A percentile compares a stretch with the other conserved stretches of the same genome.
Evolutionary conservation across 73 alveolate species (phyloP).

Genomic region (Tetrahymena borealis): DNA sequence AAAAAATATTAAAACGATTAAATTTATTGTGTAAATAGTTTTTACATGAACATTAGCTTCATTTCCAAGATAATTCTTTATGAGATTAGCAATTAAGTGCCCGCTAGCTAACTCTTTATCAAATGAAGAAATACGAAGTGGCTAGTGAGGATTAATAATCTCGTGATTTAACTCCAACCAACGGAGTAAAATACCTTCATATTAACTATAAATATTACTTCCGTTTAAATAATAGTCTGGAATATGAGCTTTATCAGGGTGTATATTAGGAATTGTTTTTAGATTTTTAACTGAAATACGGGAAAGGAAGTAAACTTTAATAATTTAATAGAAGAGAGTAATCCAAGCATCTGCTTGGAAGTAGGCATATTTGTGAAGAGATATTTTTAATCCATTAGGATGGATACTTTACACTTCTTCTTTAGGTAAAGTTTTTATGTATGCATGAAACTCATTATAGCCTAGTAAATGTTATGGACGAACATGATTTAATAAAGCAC

Average conservation of each 20-base stretch:
- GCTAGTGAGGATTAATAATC: neutral
- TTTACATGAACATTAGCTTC: neutral
- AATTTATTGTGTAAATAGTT: neutral
- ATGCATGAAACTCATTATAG: slow-evolving; percentile 58
- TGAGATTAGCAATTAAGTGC: neutral
- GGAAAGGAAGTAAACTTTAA: slow-evolving; percentile 84
- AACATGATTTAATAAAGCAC: slow-evolving; percentile 92
- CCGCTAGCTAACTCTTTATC: neutral
- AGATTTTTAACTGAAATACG: slow-evolving; percentile 89
- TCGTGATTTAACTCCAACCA: slow-evolving; percentile 33
- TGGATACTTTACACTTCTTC: slow-evolving; percentile 28
- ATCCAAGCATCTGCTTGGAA: slow-evolving; percentile 91
- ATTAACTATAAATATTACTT: slow-evolving; percentile 79
- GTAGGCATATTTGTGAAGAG: slow-evolving; percentile 63
- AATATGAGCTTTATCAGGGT: slow-evolving; percentile 64
- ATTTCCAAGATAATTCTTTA: neutral
- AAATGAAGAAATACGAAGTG: neutral
- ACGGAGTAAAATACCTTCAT: slow-evolving; percentile 84
- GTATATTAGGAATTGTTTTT: slow-evolving; percentile 80
- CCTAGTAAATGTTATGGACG: slow-evolving; percentile 91
- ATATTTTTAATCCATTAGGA: slow-evolving; percentile 15
- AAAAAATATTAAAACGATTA: neutral
- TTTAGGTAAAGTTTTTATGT: slow-evolving; percentile 35
- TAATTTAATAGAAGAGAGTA: slow-evolving; percentile 79
- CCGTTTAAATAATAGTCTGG: slow-evolving; percentile 64